phyloP scores from a whole-genome alignment of 306 rosid genomes.

The Quercus ilex region DNA sequence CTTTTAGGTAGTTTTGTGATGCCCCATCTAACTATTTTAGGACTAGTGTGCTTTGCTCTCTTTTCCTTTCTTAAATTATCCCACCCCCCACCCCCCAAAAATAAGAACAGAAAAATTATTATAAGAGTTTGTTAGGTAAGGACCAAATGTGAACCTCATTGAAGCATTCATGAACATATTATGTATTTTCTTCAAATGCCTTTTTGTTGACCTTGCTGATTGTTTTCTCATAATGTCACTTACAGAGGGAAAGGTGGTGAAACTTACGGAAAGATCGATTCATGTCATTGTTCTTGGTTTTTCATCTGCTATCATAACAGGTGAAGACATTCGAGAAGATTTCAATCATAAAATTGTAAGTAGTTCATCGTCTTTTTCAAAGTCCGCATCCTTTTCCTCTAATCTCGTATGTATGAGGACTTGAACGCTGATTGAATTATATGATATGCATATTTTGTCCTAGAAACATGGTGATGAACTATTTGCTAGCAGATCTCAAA shows the following conservation, averaged over 20 bases:
- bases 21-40: neutral
- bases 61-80: no score
- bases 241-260: conserved; percentile 83
- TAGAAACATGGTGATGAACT: conserved; percentile 66
- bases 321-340: conserved; percentile 61
- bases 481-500: conserved; percentile 60
- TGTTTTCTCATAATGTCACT: conserved; percentile 6
- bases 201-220: conserved; percentile 15
- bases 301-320: conserved; percentile 53
- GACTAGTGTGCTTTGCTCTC: neutral
- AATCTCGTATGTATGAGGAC: neutral
- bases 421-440: neutral
- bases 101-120: no score
- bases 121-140: no score
- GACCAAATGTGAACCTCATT: no score
- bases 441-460: conserved; percentile 18
- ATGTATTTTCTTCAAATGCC: neutral
- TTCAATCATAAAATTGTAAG: conserved; percentile 54
- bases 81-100: no score
- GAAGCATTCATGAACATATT: neutral
- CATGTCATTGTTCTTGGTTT: conserved; percentile 78
- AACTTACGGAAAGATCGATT: conserved; percentile 63
- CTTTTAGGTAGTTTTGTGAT: conserved; percentile 53
- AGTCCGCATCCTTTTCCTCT: neutral
- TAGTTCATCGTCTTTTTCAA: conserved; percentile 2